A percentile compares a stretch with the other conserved stretches of the same genome.
Evolutionary conservation across 306 rosid genomes (phyloP).

Genomic region (Quercus variabilis): DNA sequence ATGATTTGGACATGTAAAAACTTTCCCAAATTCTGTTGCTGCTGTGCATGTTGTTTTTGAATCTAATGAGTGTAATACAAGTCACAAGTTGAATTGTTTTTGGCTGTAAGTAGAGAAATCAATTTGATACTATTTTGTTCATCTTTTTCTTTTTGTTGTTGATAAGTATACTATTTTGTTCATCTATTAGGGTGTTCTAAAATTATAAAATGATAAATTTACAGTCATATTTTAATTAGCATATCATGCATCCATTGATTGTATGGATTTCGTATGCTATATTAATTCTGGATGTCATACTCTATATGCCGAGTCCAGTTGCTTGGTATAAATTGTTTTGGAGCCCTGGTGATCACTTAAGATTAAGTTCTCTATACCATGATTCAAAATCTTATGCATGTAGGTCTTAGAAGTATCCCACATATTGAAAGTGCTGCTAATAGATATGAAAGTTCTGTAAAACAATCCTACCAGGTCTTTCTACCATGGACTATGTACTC

Average conservation of each 20-base stretch:
- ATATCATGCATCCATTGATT: neutral
- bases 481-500: neutral
- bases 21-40: neutral
- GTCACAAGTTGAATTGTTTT: neutral
- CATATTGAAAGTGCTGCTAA: neutral
- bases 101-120: neutral
- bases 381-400: neutral
- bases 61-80: neutral
- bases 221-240: neutral
- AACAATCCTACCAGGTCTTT: neutral
- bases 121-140: neutral
- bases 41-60: neutral
- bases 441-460: neutral
- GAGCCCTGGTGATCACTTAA: neutral
- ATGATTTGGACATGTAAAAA: neutral
- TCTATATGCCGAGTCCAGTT: neutral
- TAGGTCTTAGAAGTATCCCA: neutral
- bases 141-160: neutral
- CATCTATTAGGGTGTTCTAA: neutral
- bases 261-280: neutral
- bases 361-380: neutral
- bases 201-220: neutral
- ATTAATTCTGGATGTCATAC: neutral
- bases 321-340: neutral
- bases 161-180: neutral